These are phyloP conservation scores for Cenchrus fungigraminus DNA, from an alignment of 176 grass and related monocot genomes.

Conservation along the genomic window DNA sequence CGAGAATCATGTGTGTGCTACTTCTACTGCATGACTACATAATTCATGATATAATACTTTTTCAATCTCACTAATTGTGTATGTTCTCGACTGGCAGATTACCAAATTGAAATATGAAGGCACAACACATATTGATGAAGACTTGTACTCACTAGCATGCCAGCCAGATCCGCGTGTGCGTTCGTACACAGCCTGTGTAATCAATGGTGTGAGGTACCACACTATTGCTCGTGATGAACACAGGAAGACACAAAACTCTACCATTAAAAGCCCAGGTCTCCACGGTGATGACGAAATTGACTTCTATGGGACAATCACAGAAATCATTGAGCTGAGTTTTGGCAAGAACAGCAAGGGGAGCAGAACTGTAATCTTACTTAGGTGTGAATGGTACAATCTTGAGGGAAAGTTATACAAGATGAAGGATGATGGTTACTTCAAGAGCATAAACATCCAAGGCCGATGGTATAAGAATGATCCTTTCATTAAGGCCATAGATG, in stretches of 20 bases:
- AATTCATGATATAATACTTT: too few species aligned
- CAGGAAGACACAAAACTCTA: neutral
- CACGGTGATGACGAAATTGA: neutral
- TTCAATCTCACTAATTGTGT: too few species aligned
- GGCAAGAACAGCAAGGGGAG: neutral
- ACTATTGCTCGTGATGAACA: neutral
- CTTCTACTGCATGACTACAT: neutral
- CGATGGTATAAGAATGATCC: neutral
- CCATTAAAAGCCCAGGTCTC: neutral
- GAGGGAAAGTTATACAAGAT: neutral
- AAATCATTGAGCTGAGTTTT: neutral
- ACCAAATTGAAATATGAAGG: neutral
- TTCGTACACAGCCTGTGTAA: neutral
- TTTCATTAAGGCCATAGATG: neutral
- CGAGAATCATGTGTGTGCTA: neutral
- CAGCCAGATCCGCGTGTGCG: neutral
- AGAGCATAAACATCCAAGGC: neutral
- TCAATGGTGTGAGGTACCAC: neutral
- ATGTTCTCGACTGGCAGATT: neutral
- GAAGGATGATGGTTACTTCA: neutral
- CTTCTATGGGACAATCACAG: neutral
- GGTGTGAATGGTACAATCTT: neutral
- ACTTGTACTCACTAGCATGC: neutral
- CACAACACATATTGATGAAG: too few species aligned
- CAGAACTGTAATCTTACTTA: neutral